Conservation (phyloP, 805 yeast genomes). For the Zygosaccharomyces pseudorouxii region DNA sequence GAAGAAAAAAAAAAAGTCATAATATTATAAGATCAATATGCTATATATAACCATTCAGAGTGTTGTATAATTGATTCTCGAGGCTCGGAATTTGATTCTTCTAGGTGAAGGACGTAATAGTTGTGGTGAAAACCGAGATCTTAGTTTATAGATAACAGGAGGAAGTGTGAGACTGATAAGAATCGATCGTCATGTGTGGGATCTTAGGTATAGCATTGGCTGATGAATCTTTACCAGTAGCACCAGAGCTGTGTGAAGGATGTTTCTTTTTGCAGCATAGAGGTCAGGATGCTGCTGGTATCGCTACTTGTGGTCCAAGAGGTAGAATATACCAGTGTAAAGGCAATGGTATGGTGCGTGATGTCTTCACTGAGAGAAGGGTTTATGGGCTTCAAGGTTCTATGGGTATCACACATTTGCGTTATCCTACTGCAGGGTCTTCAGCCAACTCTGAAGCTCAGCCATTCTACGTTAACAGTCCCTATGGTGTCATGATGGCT, state of each 20-base stretch:
- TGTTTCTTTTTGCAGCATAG: constrained; percentile 91
- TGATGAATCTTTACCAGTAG: constrained; percentile 65
- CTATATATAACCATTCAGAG: background rate
- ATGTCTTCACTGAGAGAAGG: constrained; percentile 84
- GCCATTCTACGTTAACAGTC: constrained; percentile 96
- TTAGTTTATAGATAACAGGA: background rate
- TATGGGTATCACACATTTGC: constrained; percentile 91
- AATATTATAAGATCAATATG: background rate
- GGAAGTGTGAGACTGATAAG: background rate
- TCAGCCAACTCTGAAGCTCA: constrained; percentile 96
- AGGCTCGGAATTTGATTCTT: background rate
- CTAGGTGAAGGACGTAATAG: background rate
- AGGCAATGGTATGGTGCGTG: constrained; percentile 98
- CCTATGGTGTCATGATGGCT: constrained; percentile 84
- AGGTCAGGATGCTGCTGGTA: constrained; percentile 99
- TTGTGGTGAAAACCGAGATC: background rate
- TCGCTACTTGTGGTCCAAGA: constrained; percentile 88
- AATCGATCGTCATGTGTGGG: constrained; percentile 71
- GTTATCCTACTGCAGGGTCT: constrained; percentile 98
- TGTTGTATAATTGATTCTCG: background rate
- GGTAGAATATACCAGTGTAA: constrained; percentile 96
- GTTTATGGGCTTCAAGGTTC: constrained; percentile 79
- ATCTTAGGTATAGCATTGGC: constrained; percentile 83
- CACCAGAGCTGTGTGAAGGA: constrained; percentile 89
- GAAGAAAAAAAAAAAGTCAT: background rate